Conservation (phyloP, 805 yeast genomes). For the Diddensiella caesifluorescens region DNA sequence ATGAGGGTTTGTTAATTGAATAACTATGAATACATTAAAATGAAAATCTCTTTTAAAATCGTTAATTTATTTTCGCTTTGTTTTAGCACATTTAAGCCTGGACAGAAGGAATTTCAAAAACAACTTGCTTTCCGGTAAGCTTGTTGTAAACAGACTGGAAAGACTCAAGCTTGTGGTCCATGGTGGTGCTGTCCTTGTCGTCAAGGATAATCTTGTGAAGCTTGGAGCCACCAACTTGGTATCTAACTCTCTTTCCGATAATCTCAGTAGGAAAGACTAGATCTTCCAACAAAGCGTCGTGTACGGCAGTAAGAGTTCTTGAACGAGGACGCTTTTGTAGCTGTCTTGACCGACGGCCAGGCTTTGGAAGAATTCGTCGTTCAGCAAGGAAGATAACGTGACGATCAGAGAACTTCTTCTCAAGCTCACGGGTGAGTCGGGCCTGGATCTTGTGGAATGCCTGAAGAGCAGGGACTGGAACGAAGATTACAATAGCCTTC, state of each 20-base stretch:
- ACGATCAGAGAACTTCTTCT: conserved; percentile 99
- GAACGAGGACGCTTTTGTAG: conserved; percentile 99
- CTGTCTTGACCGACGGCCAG: conserved; percentile 90
- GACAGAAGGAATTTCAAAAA: conserved; percentile 76
- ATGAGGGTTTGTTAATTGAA: conserved; percentile 2
- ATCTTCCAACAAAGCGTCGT: conserved; percentile 97
- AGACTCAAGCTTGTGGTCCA: conserved; percentile 98
- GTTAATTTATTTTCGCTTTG: not conserved
- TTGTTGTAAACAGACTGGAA: conserved; percentile 98
- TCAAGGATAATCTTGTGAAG: conserved; percentile 96
- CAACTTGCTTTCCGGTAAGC: conserved; percentile 99
- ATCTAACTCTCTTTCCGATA: conserved; percentile 98
- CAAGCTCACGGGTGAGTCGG: conserved; percentile 95
- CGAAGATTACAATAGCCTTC: conserved; percentile 96
- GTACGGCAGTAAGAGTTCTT: conserved; percentile 98
- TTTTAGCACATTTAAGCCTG: conserved; percentile 35
- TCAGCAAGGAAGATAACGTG: conserved; percentile 99
- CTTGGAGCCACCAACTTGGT: conserved; percentile 98
- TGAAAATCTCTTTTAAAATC: not conserved
- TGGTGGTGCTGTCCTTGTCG: conserved; percentile 94
- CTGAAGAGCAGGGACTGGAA: conserved; percentile 97
- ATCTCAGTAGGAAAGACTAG: conserved; percentile 99
- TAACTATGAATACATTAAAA: conserved; percentile 5
- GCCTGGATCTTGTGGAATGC: conserved; percentile 95
- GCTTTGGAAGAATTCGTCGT: conserved; percentile 99